Base-by-base conservation (phyloP, 2,329 filamentous ascomycete species). In the Alternaria gansuensis region DNA sequence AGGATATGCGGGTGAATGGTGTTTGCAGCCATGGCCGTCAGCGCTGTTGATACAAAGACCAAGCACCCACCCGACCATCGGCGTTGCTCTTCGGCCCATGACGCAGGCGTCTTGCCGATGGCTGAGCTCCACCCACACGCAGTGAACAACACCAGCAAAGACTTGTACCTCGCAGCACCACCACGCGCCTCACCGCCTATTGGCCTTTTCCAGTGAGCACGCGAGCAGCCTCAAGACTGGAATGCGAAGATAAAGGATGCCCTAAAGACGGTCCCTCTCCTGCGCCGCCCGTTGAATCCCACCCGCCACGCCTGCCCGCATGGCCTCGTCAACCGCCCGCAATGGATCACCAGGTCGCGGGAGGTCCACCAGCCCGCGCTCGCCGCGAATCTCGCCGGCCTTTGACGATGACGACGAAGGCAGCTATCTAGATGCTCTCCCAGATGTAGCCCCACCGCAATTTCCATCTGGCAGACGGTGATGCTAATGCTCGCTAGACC, bases 401-500 rank as follows among this genome's bases (percentile, higher is more conserved):
- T 60, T 62, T 33, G 68, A 72, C 51, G 64, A 70, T 49, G 69
- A 72, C 24, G 67, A 74, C 23, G 74, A 76, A 17, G 63, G 66
- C 23, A 71, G 73, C 62, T 60, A 76, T 31, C 65, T 75, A 23
- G 74, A 76, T 40, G 66, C 59, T 26, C 67, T 76, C 31, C 71
- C 73, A 40, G 73, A 76, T 65, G 73, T 76, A 68, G 57, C 44
- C 51, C 52, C 21, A 37, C 51, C 48, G 51, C 36, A 34, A 9
- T 43, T 33, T 45, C 44, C 33, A 29, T 24, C 34, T 34, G 26
- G 31, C 45, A 26, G 31, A 33, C 39, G 14, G 54, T 50, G 55
- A 60, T 65, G 63, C 67, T 73, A 60, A 73, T 59, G 36, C 53
- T 56, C 51, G 43, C 57, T 68, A 97, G 93, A 88, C 92, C 54